Base-by-base conservation (phyloP, 345 rosid species). In the Melaleuca alternifolia region DNA sequence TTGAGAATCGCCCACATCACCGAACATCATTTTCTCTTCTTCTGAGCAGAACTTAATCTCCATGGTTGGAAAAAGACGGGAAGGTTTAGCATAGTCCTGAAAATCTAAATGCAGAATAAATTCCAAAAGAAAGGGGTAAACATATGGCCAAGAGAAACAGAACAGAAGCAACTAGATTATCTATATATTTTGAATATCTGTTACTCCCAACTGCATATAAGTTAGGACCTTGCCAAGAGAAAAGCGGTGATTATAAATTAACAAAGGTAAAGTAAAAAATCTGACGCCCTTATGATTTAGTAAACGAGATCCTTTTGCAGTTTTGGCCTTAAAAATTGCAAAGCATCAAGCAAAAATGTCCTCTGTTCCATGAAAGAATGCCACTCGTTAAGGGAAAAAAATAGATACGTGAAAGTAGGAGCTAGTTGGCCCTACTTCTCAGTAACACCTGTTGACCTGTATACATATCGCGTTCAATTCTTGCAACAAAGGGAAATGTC, bases 1-100 rank as follows among this genome's bases (percentile, higher is more conserved):
- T 71, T 37, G 91, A 90, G 93, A 87, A 57, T 84, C 41, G 37
- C 71, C 88, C 71, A 84, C 87, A 86, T 28, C 52, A 11, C 87
- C 79, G 75, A 89, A 89, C 5, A 85, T 48, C 54, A 87, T 65
- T n/a, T 41, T 44, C 71, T 85, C 90, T 86, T 90, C 87, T 57
- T 56, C 86, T 51, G 61, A 79, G 87, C 82, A 91, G 86, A 88
- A 87, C 88, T 92, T 91, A 75, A 89, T 92, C 89, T 94, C 94
- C 46, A 92, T 90, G 51, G 95, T 91, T 41, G 90, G 91, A 83
- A 94, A 57, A 61, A 97, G 95, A 50, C 94, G 94, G 20, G 88
- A 89, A 82, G 98, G 98, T 89, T 88, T 93, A 82, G 94, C 96
- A 89, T 91, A 95, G n/a, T 89, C 94, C 93, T 93, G 95, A 87